A percentile compares a stretch with the other conserved stretches of the same genome.
Conservation (phyloP, 2,329 filamentous ascomycete species). For the Monosporascus cannonballus region DNA sequence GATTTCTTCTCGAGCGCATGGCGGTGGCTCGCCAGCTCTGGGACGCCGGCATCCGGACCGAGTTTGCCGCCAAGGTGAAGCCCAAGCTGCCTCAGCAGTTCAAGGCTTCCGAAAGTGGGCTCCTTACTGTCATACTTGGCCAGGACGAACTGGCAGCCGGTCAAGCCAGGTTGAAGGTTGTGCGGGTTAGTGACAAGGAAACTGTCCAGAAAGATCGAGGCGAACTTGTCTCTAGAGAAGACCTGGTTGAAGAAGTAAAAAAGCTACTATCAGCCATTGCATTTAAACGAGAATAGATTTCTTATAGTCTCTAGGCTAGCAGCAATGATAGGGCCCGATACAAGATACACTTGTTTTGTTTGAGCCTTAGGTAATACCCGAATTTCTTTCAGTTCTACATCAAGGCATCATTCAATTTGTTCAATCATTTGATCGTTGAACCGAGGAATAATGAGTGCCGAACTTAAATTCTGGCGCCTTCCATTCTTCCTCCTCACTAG, state of each 20-base stretch:
- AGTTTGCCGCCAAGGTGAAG: constrained; percentile 67
- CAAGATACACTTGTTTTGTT: no score
- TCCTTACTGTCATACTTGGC: constrained; percentile 64
- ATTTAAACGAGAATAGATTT: no score
- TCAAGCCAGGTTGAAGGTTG: constrained; percentile 62
- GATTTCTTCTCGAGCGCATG: constrained; percentile 65
- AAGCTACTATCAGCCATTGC: constrained; percentile 2
- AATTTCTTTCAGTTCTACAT: no score
- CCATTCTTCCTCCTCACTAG: no score
- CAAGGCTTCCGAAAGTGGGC: constrained; percentile 64
- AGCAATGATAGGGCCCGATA: no score
- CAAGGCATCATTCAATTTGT: no score
- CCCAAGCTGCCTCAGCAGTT: constrained; percentile 65
- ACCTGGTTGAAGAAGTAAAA: constrained; percentile 42
- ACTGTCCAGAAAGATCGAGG: constrained; percentile 60
- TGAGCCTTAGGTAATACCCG: no score
- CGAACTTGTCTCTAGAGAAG: constrained; percentile 51
- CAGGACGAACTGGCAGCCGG: constrained; percentile 63
- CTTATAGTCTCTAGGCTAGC: no score
- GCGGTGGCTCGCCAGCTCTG: constrained; percentile 58
- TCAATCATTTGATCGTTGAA: no score
- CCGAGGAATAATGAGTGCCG: no score
- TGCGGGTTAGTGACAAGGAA: constrained; percentile 53
- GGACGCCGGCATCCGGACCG: constrained; percentile 62
- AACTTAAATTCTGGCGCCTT: no score